Conservation (phyloP, 345 rosid genomes). For the Eucalyptus paniculata region DNA sequence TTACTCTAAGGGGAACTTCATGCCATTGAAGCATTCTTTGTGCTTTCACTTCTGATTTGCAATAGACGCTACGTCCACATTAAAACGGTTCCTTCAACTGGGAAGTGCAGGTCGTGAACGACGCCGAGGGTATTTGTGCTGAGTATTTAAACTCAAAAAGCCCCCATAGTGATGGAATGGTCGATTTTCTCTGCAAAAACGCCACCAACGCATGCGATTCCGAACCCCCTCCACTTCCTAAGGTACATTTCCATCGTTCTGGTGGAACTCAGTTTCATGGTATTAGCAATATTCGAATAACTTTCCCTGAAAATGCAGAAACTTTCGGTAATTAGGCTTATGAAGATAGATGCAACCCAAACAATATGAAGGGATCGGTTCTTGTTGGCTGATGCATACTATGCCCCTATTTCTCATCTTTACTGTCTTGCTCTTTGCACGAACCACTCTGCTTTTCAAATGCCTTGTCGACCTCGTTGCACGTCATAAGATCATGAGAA, state of each 20-base stretch:
- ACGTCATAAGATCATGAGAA: neutral
- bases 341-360: neutral
- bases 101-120: constrained; percentile 36
- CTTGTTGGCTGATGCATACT: neutral
- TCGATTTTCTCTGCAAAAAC: constrained; percentile 64
- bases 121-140: too few relatives aligned
- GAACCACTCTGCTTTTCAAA: neutral
- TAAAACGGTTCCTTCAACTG: neutral
- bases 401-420: neutral
- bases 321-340: neutral
- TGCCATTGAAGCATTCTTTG: neutral
- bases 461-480: neutral
- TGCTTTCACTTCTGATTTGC: neutral
- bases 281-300: neutral
- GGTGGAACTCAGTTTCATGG: neutral
- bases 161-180: constrained; percentile 39
- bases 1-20: neutral
- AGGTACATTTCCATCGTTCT: constrained; percentile 22
- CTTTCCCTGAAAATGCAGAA: neutral
- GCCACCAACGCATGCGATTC: constrained; percentile 42
- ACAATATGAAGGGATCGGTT: neutral
- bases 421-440: neutral
- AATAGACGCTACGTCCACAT: neutral
- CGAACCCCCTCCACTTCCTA: constrained; percentile 70
- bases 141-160: too few relatives aligned